Percentiles rank a stretch among this genome's conserved stretches.
phyloP scores from a whole-genome alignment of 78 protist species.

The Dictyostelium citrinum region DNA sequence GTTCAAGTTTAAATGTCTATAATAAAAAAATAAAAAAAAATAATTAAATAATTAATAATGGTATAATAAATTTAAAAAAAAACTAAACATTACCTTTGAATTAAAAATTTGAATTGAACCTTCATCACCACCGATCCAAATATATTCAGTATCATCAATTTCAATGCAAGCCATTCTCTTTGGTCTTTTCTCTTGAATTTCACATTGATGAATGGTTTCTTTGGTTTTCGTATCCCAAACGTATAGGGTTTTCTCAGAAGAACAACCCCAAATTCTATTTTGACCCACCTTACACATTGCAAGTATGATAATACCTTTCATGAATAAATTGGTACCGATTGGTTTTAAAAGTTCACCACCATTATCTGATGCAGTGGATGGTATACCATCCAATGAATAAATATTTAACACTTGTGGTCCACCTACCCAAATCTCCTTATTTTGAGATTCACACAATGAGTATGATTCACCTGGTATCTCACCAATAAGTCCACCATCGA shows the following conservation, averaged over 20 bases:
- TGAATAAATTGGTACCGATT: constrained; percentile 40
- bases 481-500: constrained; percentile 36
- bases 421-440: constrained; percentile 52
- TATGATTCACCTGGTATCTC: constrained; percentile 21
- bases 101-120: constrained; percentile 61
- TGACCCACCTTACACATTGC: constrained; percentile 42
- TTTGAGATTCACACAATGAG: constrained; percentile 40
- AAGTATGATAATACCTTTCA: constrained; percentile 6
- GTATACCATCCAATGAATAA: constrained; percentile 7
- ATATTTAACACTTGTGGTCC: constrained; percentile 21
- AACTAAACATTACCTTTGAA: neutral
- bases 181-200: constrained; percentile 49
- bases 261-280: constrained; percentile 63
- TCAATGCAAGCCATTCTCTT: constrained; percentile 42
- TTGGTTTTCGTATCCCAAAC: constrained; percentile 56
- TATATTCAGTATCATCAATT: constrained; percentile 36
- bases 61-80: neutral
- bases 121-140: constrained; percentile 77
- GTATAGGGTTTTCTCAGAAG: constrained; percentile 7
- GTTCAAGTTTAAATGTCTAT: constrained; percentile 26
- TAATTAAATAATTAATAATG: neutral
- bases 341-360: neutral
- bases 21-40: neutral
- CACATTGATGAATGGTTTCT: constrained; percentile 14
- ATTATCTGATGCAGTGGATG: neutral